Percentiles rank a stretch among this genome's conserved stretches.
These are phyloP conservation scores for Phlyctochytrium planicorne DNA, from an alignment of 192 early-diverging fungal genomes.

Conservation along the genomic window DNA sequence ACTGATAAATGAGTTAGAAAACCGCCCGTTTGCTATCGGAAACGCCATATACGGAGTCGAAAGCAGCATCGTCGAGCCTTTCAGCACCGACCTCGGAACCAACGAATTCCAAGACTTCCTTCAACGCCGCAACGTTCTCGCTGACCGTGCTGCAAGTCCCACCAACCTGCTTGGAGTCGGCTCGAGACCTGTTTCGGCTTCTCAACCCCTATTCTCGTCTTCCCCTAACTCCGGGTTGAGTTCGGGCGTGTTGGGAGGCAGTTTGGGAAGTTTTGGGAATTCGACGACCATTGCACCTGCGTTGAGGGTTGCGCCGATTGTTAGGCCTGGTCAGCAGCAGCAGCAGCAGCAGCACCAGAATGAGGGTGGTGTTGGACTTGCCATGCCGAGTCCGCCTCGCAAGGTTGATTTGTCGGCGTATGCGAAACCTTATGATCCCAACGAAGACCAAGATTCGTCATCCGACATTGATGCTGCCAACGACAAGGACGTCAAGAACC, in stretches of 20 bases:
- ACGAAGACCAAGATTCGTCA: slow-evolving; percentile 15
- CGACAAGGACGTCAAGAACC: not conserved
- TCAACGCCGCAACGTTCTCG: slow-evolving; percentile 32
- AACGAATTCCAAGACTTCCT: slow-evolving; percentile 44
- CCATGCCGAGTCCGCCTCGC: not conserved
- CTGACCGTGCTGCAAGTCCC: slow-evolving; percentile 11
- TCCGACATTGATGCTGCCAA: slow-evolving; percentile 10
- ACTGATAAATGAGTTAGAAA: too few relatives aligned
- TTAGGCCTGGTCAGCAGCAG: not conserved
- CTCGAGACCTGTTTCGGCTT: too few relatives aligned
- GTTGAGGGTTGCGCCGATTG: too few relatives aligned
- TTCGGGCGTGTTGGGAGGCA: not conserved
- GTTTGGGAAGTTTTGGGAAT: too few relatives aligned
- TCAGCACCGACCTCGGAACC: not conserved
- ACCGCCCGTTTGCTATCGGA: not conserved
- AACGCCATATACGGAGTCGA: slow-evolving; percentile 2
- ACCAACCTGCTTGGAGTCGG: not conserved
- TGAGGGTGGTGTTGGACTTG: slow-evolving; percentile 6
- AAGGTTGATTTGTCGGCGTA: slow-evolving; percentile 19
- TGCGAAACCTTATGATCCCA: slow-evolving; percentile 27
- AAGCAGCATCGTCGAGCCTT: not conserved
- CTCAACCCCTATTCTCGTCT: not conserved
- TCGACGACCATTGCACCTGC: too few relatives aligned
- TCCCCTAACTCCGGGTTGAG: not conserved
- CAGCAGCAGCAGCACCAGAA: not conserved